A percentile compares a stretch with the other conserved stretches of the same genome.
These are phyloP conservation scores for Fusarium papillatum DNA, from an alignment of 2,329 filamentous ascomycete genomes.

Conservation along the genomic window DNA sequence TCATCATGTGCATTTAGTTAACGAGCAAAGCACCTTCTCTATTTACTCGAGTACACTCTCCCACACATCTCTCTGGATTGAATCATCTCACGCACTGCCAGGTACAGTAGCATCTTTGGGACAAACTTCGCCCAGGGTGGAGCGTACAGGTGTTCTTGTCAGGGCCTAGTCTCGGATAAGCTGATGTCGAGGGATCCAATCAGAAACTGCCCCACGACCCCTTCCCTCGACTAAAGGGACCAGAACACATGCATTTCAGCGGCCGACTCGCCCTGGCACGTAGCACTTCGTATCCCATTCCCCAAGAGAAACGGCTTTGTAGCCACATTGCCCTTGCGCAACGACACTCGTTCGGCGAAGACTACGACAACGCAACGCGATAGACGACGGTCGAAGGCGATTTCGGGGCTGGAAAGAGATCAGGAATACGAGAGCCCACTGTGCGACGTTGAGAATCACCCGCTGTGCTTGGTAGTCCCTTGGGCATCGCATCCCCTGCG, in stretches of 20 bases:
- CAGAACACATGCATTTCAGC: constrained; percentile 35
- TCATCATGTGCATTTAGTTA: neutral
- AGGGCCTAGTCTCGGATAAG: constrained; percentile 18
- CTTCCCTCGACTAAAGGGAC: constrained; percentile 31
- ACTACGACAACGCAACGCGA: constrained; percentile 19
- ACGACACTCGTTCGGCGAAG: constrained; percentile 11
- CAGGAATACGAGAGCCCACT: neutral
- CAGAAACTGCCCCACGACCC: constrained; percentile 26
- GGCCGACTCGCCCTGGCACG: constrained; percentile 36
- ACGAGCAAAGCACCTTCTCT: neutral
- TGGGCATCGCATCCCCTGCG: constrained; percentile 21
- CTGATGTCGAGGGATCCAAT: constrained; percentile 32
- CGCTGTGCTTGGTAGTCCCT: constrained; percentile 6
- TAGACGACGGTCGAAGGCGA: constrained; percentile 6
- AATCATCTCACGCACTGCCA: neutral
- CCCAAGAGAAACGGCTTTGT: constrained; percentile 31
- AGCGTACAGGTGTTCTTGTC: constrained; percentile 21
- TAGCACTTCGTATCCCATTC: constrained; percentile 37
- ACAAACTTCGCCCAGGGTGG: constrained; percentile 11
- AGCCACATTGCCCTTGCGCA: constrained; percentile 39
- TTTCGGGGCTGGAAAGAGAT: neutral
- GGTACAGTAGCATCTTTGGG: constrained; percentile 24
- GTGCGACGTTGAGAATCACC: constrained; percentile 12
- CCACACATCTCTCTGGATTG: constrained; percentile 4
- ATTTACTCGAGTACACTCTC: neutral